Percentiles rank a stretch among this genome's conserved stretches.
Evolutionary conservation across 495 filamentous ascomycete species (phyloP).

Genomic region (Monascus purpureus): DNA sequence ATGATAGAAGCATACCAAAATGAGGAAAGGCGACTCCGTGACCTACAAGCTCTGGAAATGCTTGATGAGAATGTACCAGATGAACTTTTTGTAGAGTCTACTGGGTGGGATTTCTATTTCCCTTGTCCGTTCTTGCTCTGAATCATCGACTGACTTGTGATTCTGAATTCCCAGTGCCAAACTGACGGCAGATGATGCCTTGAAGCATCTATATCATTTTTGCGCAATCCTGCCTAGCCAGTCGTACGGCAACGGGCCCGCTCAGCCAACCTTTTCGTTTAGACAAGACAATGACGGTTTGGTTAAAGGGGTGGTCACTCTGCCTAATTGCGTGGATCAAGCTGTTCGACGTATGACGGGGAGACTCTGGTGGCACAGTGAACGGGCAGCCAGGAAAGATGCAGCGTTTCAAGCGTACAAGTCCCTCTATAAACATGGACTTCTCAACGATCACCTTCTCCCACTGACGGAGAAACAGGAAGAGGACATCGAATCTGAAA

Average conservation of each 20-base stretch:
- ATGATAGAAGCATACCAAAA: conserved; percentile 68
- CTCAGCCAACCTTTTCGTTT: conserved; percentile 34
- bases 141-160: too few species aligned
- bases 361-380: conserved; percentile 46
- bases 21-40: conserved; percentile 40
- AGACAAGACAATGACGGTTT: conserved; percentile 9
- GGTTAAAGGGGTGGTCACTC: conserved; percentile 33
- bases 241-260: conserved; percentile 42
- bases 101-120: conserved; percentile 25
- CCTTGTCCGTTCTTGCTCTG: too few species aligned
- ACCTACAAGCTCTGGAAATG: conserved; percentile 35
- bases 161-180: conserved; percentile 61
- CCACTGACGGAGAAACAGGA: conserved; percentile 31
- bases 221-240: conserved; percentile 46
- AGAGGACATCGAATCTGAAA: conserved; percentile 4
- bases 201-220: conserved; percentile 70
- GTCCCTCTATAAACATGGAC: conserved; percentile 49
- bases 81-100: conserved; percentile 35
- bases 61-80: conserved; percentile 28
- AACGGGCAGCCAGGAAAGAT: conserved; percentile 66
- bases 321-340: conserved; percentile 58
- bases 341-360: conserved; percentile 44
- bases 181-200: conserved; percentile 57
- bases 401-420: conserved; percentile 74
- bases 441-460: conserved; percentile 70